Percentiles rank a stretch among this genome's conserved stretches.
phyloP scores from a whole-genome alignment of 108 stramenopile genomes.

The Aureococcus anophagefferens region DNA sequence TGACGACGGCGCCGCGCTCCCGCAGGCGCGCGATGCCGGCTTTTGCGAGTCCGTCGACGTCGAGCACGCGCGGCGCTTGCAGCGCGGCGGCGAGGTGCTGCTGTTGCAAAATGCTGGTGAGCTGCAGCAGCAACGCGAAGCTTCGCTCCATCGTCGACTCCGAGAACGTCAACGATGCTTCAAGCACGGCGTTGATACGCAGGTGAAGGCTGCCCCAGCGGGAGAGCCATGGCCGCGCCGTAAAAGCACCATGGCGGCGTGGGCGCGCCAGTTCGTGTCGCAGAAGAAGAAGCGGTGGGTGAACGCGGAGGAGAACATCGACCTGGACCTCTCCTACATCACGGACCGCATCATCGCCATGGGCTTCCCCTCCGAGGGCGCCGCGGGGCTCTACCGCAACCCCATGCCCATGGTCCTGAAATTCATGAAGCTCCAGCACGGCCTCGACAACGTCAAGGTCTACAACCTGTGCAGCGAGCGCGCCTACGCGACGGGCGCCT shows the following conservation, averaged over 20 bases:
- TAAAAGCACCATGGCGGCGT: too few relatives aligned
- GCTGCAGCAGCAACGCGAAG: too few relatives aligned
- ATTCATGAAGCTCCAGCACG: too few relatives aligned
- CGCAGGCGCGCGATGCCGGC: neutral
- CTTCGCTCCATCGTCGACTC: too few relatives aligned
- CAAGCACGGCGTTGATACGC: too few relatives aligned
- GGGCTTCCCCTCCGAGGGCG: constrained; percentile 18
- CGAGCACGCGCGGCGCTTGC: too few relatives aligned
- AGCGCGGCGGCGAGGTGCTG: too few relatives aligned
- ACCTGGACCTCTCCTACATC: constrained; percentile 30
- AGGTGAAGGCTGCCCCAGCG: too few relatives aligned
- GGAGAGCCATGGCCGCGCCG: too few relatives aligned
- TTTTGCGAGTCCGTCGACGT: neutral
- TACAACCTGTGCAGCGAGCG: constrained; percentile 22
- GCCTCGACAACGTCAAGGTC: constrained; percentile 2
- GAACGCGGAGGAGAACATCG: constrained; percentile 23
- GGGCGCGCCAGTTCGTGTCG: neutral
- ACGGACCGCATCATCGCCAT: constrained; percentile 26
- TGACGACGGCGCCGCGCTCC: neutral
- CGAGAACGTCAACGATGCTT: too few relatives aligned
- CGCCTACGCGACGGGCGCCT: too few relatives aligned
- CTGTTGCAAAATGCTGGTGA: too few relatives aligned
- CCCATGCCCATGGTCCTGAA: neutral
- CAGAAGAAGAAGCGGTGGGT: constrained; percentile 12
- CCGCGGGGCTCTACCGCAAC: constrained; percentile 4